Percentiles rank a stretch among this genome's conserved stretches.
Evolutionary conservation across 495 filamentous ascomycete species (phyloP).

Genomic region (Cladorrhinum samala): DNA sequence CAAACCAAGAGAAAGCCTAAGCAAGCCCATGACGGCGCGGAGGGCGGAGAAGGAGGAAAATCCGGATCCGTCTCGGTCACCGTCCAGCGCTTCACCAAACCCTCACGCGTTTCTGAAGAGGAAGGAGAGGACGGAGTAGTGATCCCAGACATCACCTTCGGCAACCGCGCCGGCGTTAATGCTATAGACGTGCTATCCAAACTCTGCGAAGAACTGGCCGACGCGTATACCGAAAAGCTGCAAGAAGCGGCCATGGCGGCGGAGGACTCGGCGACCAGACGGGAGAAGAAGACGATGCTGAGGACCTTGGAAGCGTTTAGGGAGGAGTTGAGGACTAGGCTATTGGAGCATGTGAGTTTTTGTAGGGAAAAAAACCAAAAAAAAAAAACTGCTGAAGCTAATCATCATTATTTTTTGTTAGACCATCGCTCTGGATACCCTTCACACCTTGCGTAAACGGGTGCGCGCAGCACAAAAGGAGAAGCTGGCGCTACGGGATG

Average conservation of each 20-base stretch:
- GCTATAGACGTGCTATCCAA: conserved; percentile 63
- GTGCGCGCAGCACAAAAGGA: conserved; percentile 58
- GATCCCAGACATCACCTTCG: conserved; percentile 39
- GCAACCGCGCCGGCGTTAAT: conserved; percentile 60
- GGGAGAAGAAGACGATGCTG: conserved; percentile 55
- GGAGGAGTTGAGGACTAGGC: conserved; percentile 56
- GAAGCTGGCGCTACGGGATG: conserved; percentile 56
- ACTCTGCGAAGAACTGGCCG: conserved; percentile 62
- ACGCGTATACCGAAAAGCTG: conserved; percentile 42
- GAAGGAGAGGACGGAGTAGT: conserved; percentile 37
- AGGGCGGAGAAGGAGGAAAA: conserved; percentile 8
- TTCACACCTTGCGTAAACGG: conserved; percentile 56
- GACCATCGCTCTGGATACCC: conserved; percentile 58
- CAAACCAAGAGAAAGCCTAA: neutral
- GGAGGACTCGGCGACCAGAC: conserved; percentile 35
- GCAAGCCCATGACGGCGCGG: conserved; percentile 4
- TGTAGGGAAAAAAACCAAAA: too few species aligned
- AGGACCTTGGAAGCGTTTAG: conserved; percentile 63
- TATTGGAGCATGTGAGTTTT: conserved; percentile 55
- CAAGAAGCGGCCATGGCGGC: conserved; percentile 32
- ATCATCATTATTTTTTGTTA: too few species aligned
- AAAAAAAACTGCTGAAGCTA: too few species aligned
- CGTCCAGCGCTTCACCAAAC: conserved; percentile 43
- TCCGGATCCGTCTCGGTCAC: conserved; percentile 33
- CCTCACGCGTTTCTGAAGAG: conserved; percentile 10